A percentile compares a stretch with the other conserved stretches of the same genome.
phyloP scores from a whole-genome alignment of 1,284 basidiomycete genomes.

The Schizopora paradoxa region DNA sequence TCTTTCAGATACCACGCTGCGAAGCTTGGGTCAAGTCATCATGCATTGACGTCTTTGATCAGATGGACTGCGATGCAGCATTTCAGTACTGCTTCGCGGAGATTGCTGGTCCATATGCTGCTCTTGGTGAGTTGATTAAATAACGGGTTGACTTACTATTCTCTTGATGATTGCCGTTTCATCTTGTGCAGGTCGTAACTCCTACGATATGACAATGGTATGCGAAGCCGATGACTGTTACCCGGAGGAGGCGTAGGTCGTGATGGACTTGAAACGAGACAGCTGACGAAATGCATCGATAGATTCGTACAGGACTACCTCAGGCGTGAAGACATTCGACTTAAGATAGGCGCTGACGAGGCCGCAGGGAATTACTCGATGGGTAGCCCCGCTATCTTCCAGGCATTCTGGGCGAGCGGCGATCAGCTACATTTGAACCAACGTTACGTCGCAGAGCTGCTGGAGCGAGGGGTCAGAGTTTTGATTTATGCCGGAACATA shows the following conservation, averaged over 20 bases:
- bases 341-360: slow-evolving; percentile 18
- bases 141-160: slow-evolving; percentile 7
- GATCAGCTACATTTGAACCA: slow-evolving; percentile 7
- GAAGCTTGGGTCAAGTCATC: slow-evolving; percentile 18
- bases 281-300: background rate
- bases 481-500: slow-evolving; percentile 39
- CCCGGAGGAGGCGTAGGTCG: slow-evolving; percentile 10
- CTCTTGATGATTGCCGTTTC: background rate
- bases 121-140: background rate
- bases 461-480: slow-evolving; percentile 42
- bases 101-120: slow-evolving; percentile 6
- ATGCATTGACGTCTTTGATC: slow-evolving; percentile 21
- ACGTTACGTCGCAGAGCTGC: slow-evolving; percentile 38
- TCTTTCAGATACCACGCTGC: slow-evolving; percentile 16
- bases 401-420: slow-evolving; percentile 5
- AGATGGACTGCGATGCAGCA: slow-evolving; percentile 20
- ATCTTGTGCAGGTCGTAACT: slow-evolving; percentile 13
- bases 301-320: slow-evolving; percentile 19
- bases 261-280: background rate
- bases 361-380: slow-evolving; percentile 14
- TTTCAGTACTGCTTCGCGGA: slow-evolving; percentile 17
- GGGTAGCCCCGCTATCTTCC: slow-evolving; percentile 12
- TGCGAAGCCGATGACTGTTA: slow-evolving; percentile 20
- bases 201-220: slow-evolving; percentile 17
- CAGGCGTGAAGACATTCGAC: slow-evolving; percentile 16